Base-by-base conservation (phyloP, 2,329 filamentous ascomycete species). In the Arachnomyces sp. region DNA sequence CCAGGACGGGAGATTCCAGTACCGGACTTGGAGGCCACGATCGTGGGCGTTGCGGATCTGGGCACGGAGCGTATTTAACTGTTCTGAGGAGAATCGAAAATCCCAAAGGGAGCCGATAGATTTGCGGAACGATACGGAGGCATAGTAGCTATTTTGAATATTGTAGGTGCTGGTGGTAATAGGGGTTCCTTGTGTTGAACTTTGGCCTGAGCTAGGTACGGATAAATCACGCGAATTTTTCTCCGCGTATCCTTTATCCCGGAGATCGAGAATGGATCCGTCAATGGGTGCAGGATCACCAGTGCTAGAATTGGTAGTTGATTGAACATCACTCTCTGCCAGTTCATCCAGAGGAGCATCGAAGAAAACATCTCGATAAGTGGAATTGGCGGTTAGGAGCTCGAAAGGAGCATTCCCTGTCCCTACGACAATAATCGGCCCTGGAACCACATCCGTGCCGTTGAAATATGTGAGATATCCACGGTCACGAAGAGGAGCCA, bases 1-100 rank as follows among this genome's bases (percentile, higher is more conserved):
- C 75, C 75, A 79, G 39, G 53, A 60, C 0, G 75, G 75, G 8
- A 74, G 65, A 16, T 65, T 63, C 75, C 75, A 79, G 48, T 78
- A 80, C 35, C 76, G 56, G 1, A 68, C 69, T 48, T 75, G 75
- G 32, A 80, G 52, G 0, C 75, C 75, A 7, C 67, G 60, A 2
- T 59, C 51, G 39, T 75, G 67, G 3, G 76, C 75, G 6, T 65
- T 68, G 0, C 60, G 59, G 31, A 79, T 69, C 51, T 79, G 75
- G 3, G 61, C 60, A 21, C 73, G 61, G 43, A 80, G 62, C 9
- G 59, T 53, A 0, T 65, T 49, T 35, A 73, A 54, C 47, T 78
- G 74, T 3, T 48, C 41, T 1, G 55, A 40, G 0, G 66, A 68
- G 12, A 78, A 59, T 3, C 58, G 63, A 17, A 74, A 71, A 21